Base-by-base conservation (phyloP, 495 filamentous ascomycete genomes). In the Immersiella caudata region DNA sequence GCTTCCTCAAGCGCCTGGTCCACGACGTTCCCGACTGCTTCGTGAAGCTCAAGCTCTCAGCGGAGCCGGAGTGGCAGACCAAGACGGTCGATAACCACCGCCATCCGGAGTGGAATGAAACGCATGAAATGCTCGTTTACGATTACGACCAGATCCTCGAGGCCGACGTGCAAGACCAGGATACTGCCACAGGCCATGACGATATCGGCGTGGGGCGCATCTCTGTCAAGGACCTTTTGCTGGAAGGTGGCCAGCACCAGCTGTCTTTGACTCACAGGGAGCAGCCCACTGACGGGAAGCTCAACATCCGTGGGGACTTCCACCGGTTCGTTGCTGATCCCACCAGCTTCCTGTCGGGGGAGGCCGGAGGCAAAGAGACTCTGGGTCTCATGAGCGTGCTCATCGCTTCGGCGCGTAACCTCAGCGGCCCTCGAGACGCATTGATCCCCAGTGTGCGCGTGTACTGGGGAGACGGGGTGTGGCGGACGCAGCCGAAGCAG, bases 381-480 rank as follows among this genome's bases (percentile, higher is more conserved):
- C 73, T 73, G 46, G 80, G 79, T 0, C 65, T 78, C 21, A 62
- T 73, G 52, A 78, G 74, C 16, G 70, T 82, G 22, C 68, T 80
- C 6, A 66, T 82, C 21, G 79, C 78, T 3, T 73, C 76, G 14
- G 80, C 63, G 5, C 63, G 68, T 20, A 74, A 71, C 26, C 70
- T 82, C 68, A 46, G 64, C 24, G 80, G 80, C 12, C 46, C 65
- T 49, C 73, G 77, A 25, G 58, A 79, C 46, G 70, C 75, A 59
- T 64, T 81, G 9, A 79, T 78, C 58, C 80, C 80, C 49, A 80
- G 76, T 70, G 78, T 82, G 21, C 73, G 71, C 67, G 73, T 82
- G 20, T 68, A 70, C 25, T 80, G 75, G 77, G 79, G 78, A 5
- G 68, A 52, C 1, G 70, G 75, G 36, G 7, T 16, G 55, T 81